These are phyloP conservation scores for Heterobasidion parviporum DNA, from an alignment of 1,284 basidiomycete genomes.

Conservation along the genomic window DNA sequence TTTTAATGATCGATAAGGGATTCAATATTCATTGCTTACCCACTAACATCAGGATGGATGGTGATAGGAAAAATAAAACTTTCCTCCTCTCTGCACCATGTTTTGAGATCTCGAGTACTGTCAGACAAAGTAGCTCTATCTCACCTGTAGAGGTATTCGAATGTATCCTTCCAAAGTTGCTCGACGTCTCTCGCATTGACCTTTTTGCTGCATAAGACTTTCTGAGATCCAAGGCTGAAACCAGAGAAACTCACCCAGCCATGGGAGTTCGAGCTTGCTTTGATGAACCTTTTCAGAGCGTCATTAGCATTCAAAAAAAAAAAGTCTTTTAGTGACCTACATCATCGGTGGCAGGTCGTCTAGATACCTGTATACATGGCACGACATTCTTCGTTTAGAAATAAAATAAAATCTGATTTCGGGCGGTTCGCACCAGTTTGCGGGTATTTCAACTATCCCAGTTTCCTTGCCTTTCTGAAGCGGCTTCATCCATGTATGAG, in stretches of 20 bases:
- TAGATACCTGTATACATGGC: constrained; percentile 34
- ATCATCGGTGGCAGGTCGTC: constrained; percentile 71
- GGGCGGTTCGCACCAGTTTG: constrained; percentile 42
- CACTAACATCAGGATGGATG: constrained; percentile 75
- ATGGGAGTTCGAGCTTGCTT: constrained; percentile 55
- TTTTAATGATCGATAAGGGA: neutral
- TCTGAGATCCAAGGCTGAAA: neutral
- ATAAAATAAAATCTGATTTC: neutral
- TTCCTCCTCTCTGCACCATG: constrained; percentile 47
- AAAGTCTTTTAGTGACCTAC: constrained; percentile 21
- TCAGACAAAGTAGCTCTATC: constrained; percentile 1
- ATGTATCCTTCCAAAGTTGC: constrained; percentile 72
- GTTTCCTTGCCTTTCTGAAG: constrained; percentile 58
- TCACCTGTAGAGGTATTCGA: constrained; percentile 61
- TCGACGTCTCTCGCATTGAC: constrained; percentile 66
- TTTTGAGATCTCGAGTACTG: neutral
- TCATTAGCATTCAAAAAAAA: neutral
- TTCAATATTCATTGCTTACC: constrained; percentile 27
- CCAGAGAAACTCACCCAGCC: constrained; percentile 40
- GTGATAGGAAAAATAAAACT: constrained; percentile 73
- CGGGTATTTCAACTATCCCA: constrained; percentile 66
- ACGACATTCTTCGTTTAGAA: neutral
- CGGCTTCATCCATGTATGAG: constrained; percentile 72
- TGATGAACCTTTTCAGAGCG: constrained; percentile 45
- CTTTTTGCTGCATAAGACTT: constrained; percentile 18